Evolutionary conservation across 441 rosid genomes (phyloP), one percentile per base, ranked within the genome.

Genomic region (Erodium texanum): DNA sequence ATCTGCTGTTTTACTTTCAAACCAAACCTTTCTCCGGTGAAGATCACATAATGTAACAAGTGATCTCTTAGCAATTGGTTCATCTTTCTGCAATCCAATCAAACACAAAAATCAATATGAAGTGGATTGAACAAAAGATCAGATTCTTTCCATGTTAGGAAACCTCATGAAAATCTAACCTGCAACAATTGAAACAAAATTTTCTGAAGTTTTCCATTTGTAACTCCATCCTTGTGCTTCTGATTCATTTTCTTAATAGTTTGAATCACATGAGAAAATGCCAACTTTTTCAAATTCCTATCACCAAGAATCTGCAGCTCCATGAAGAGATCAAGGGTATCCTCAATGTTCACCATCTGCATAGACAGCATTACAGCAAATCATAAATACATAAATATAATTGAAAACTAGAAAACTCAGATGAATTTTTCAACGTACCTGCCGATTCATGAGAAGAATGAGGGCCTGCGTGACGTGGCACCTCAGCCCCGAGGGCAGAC

Each of bases 261-360:
- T 38, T 89, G 89, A 68, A 92, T 81, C 77, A 87, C 85, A 80
- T 89, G 96, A 24, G 89, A 84, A 70, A 92, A 92, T 7, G 94
- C 86, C 82, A 92, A 85, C 66, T 85, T 88, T 69, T 84, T 80
- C 80, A 89, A 66, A 73, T 75, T 84, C 76, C 81, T 85, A 68
- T 94, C 94, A 34, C 87, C 97, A 19, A 86, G 75, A n/a, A 84
- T 84, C 83, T 94, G 99, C 64, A 94, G 84, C 82, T 86, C 97
- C 84, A 89, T 83, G 77, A 92, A 89, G 73, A 92, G 73, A 38
- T 82, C 79, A 62, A 94, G 85, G 74, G 84, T 80, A 52, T 86
- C 89, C 41, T 78, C 76, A 15, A 88, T 78, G 71, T 84, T 85
- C 73, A 89, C 81, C 71, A 87, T 82, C 99, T 94, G 82, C 14